phyloP scores from a whole-genome alignment of 2,329 filamentous ascomycete species.

The Zalaria sp. region DNA sequence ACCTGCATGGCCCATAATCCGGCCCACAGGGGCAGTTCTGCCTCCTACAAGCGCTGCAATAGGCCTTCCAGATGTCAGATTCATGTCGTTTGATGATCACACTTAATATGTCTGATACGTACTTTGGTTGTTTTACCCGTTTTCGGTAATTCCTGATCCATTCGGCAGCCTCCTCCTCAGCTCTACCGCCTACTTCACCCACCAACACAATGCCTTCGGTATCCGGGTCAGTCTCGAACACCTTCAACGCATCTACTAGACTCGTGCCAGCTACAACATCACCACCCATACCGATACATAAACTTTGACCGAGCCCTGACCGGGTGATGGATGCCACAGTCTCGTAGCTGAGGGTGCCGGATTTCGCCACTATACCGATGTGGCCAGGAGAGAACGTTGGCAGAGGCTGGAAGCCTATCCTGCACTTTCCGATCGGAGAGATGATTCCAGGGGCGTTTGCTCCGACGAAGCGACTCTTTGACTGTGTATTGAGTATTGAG shows the following conservation, averaged over 20 bases:
- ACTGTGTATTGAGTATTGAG: constrained; percentile 57
- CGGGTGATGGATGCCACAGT: constrained; percentile 60
- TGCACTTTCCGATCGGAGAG: constrained; percentile 54
- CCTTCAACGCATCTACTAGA: constrained; percentile 53
- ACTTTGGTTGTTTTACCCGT: constrained; percentile 48
- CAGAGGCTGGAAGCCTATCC: constrained; percentile 64
- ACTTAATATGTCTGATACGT: constrained; percentile 14
- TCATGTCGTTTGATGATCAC: not conserved
- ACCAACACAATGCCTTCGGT: constrained; percentile 60
- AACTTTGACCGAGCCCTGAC: constrained; percentile 61
- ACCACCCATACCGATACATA: constrained; percentile 66
- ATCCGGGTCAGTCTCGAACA: constrained; percentile 51
- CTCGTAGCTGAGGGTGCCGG: constrained; percentile 68
- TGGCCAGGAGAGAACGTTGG: constrained; percentile 55
- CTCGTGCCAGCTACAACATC: constrained; percentile 62
- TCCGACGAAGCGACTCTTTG: constrained; percentile 57
- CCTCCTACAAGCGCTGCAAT: constrained; percentile 61
- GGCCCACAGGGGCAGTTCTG: constrained; percentile 45
- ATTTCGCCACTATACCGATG: constrained; percentile 67
- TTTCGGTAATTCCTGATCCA: constrained; percentile 55
- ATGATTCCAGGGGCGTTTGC: constrained; percentile 76
- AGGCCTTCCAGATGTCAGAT: constrained; percentile 34
- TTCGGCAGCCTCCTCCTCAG: constrained; percentile 57
- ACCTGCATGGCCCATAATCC: constrained; percentile 68
- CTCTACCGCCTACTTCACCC: constrained; percentile 57